Base-by-base conservation (phyloP, 2,329 filamentous ascomycete species). In the Colletotrichum lentis region DNA sequence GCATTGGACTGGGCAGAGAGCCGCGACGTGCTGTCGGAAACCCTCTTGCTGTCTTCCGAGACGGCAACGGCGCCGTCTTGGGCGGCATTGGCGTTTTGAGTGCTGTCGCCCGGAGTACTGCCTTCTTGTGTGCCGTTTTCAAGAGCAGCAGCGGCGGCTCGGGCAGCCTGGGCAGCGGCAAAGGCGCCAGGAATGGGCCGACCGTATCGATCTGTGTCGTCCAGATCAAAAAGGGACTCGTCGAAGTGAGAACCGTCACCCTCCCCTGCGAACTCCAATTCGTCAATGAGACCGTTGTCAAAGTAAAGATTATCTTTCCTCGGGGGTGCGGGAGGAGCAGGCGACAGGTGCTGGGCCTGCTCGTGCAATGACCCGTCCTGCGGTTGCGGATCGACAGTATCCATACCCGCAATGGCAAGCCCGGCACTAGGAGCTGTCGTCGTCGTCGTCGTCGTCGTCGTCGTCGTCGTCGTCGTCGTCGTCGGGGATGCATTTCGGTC, bases 211-310 rank as follows among this genome's bases (percentile, higher is more conserved):
- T 90, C 85, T 16, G 88, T 88, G 73, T 90, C 88, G 59, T 90
- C 83, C 39, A 88, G 83, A 71, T 93, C 91, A 73, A 93, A 93
- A 16, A 92, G 84, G 6, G 88, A 90, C 75, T 93, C 91, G 69
- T 93, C 90, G 75, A 93, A 92, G 1, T 85, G 81, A 0, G 81
- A 80, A 1, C 82, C 82, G 35, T 90, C 86, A 20, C 82, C 83
- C 66, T 84, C 57, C 82, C 80, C 64, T 81, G 82, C 80, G 72
- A 86, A 84, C 47, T 82, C 79, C 7, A 80, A 74, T 71, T 80
- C 79, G 50, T 80, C 79, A 0, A 76, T 62, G 73, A 86, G 77
- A 2, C 88, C 89, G 73, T 88, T 88, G 70, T 91, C 88, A 73
- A 90, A 93, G 75, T 92, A 92, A 37, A 92, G 79, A 70, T 92